Evolutionary conservation across 805 yeast species (phyloP), one percentile per base, ranked within the genome.

Genomic region (Candida hungchunana): DNA sequence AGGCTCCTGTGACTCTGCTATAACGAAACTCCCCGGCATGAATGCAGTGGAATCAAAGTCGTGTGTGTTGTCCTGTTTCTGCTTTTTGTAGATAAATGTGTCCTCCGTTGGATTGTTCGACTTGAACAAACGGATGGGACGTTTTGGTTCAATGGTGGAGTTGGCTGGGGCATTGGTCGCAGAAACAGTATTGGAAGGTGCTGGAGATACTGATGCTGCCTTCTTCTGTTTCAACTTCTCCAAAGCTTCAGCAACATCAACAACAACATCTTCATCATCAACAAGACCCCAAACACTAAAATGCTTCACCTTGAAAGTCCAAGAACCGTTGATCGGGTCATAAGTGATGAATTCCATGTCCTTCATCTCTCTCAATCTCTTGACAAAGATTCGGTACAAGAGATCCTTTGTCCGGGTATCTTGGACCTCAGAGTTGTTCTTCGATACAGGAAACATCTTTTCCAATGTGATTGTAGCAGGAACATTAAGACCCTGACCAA

Each of bases 271-370:
- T 16, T 71, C 77, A 18, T 80, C 86, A 45, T 79, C 83, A 13
- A 81, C 70, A 25, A 93, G 61, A 6, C 97, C 97, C 96, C 97
- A 93, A 6, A 84, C 75, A 63, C 96, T 87, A 53, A 93, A 93
- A 63, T 93, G 98, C 47, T 82, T 78, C 7, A 89, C 96, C 48
- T 69, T 74, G 60, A 86, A 88, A 1, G 81, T 77, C 87, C 89
- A 88, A 5, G 73, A 60, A 23, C 86, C 85, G 5, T 76, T 73
- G 19, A 79, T 67, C 4, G 88, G 87, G 50, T 83, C 88, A 53
- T 80, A 88, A 5, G 88, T 80, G 11, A 89, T 66, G 54, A 83
- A 87, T 43, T 79, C 79, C 79, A 82, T 86, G 6, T 89, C 95
- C 22, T 66, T 69, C 46, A 69, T 60, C 31, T 63, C 67, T 43